phyloP scores from a whole-genome alignment of 805 yeast species.

The Lachancea kluyveri region DNA sequence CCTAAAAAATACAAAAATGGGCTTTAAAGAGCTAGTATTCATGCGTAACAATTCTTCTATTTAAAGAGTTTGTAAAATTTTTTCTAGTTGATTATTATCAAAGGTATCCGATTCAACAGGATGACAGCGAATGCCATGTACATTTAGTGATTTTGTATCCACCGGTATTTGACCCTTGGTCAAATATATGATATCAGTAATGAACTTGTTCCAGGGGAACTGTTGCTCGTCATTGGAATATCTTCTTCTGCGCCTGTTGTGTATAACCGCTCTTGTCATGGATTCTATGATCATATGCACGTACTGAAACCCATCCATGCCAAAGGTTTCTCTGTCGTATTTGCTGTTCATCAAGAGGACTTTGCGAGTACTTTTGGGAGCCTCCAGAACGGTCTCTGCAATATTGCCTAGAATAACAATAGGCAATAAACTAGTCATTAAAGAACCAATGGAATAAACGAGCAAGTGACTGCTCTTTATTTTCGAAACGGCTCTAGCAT shows the following conservation, averaged over 20 bases:
- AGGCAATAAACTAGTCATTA: constrained; percentile 84
- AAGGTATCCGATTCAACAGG: constrained; percentile 20
- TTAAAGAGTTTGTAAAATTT: constrained; percentile 6
- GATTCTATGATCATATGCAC: constrained; percentile 43
- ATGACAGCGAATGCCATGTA: constrained; percentile 42
- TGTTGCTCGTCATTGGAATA: constrained; percentile 6
- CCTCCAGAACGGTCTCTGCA: constrained; percentile 48
- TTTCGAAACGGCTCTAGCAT: constrained; percentile 49
- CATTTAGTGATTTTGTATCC: constrained; percentile 35
- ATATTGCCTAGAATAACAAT: constrained; percentile 67
- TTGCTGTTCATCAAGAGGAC: constrained; percentile 68
- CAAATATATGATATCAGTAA: constrained; percentile 61
- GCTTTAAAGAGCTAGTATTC: neutral
- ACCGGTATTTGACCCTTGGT: constrained; percentile 45
- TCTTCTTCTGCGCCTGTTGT: constrained; percentile 16
- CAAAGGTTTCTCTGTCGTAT: constrained; percentile 73
- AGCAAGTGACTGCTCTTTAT: constrained; percentile 48
- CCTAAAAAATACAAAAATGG: constrained; percentile 35
- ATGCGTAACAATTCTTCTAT: neutral
- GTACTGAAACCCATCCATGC: constrained; percentile 56
- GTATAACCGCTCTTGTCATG: constrained; percentile 20
- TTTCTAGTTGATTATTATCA: constrained; percentile 19
- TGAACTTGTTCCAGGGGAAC: constrained; percentile 38
- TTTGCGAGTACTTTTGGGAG: constrained; percentile 33
- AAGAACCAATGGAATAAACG: constrained; percentile 77